These are phyloP conservation scores for Eucalyptus curtisii DNA, from an alignment of 345 rosid genomes.

Conservation along the genomic window DNA sequence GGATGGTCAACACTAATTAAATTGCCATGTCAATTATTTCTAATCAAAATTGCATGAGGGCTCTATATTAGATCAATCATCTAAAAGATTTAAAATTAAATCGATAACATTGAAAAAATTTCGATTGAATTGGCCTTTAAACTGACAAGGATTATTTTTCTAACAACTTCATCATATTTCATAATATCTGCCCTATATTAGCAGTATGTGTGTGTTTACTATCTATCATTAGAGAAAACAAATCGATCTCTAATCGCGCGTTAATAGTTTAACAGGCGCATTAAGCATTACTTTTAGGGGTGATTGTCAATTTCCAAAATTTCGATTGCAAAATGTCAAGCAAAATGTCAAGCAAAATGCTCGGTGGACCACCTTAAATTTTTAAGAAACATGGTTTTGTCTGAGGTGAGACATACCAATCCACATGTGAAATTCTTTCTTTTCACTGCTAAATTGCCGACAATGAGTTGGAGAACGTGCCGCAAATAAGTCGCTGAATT, in stretches of 20 bases:
- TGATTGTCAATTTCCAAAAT: neutral
- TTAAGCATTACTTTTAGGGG: neutral
- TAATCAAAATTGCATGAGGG: neutral
- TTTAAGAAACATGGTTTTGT: neutral
- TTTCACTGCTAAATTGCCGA: neutral
- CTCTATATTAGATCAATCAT: neutral
- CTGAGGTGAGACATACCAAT: neutral
- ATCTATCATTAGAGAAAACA: neutral
- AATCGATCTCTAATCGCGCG: neutral
- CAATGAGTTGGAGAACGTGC: neutral
- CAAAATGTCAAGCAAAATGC: neutral
- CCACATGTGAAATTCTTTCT: neutral
- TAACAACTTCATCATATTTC: neutral
- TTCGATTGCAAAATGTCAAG: neutral
- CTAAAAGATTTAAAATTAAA: rapidly evolving
- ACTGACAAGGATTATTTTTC: rapidly evolving
- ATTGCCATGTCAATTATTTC: neutral
- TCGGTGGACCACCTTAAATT: neutral
- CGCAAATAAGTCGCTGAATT: neutral
- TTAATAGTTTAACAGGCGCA: neutral
- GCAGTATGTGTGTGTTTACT: neutral
- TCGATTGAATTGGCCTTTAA: neutral
- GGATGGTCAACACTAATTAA: neutral
- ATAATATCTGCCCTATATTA: neutral
- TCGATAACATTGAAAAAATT: rapidly evolving